Percentiles rank a stretch among this genome's conserved stretches.
phyloP scores from a whole-genome alignment of 768 basidiomycete genomes.

The Coprinellus micaceus region DNA sequence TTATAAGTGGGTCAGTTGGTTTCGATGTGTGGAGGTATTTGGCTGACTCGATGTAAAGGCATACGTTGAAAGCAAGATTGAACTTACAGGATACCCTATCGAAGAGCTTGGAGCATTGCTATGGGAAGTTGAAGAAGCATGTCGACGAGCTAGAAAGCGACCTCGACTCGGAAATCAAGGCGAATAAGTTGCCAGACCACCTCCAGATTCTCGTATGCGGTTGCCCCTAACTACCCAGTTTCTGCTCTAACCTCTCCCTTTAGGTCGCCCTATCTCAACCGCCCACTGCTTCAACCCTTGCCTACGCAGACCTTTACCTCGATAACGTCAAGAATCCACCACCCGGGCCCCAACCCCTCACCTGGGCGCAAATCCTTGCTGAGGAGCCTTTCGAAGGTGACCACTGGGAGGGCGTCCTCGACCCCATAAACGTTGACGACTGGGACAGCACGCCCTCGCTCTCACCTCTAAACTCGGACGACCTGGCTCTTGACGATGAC shows the following conservation, averaged over 20 bases:
- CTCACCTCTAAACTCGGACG: conserved; percentile 60
- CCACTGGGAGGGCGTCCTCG: conserved; percentile 71
- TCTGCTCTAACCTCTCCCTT: conserved; percentile 17
- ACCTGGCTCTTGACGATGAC: conserved; percentile 40
- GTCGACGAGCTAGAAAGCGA: conserved; percentile 46
- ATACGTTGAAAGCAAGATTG: conserved; percentile 65
- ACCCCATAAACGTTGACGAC: conserved; percentile 39
- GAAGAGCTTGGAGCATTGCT: conserved; percentile 54
- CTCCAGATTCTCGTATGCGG: conserved; percentile 56
- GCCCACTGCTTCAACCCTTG: conserved; percentile 45
- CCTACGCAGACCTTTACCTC: conserved; percentile 52
- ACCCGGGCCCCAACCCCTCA: conserved; percentile 40
- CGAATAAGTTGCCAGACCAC: conserved; percentile 20
- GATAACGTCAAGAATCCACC: conserved; percentile 45
- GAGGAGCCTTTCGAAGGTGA: conserved; percentile 85
- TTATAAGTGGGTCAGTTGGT: conserved; percentile 52
- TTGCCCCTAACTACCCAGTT: conserved; percentile 75
- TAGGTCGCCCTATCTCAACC: conserved; percentile 58
- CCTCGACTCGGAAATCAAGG: conserved; percentile 66
- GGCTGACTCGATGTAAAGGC: conserved; percentile 33
- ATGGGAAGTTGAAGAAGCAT: conserved; percentile 47
- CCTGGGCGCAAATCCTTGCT: conserved; percentile 75
- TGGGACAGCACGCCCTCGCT: conserved; percentile 64
- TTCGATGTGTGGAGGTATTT: conserved; percentile 1
- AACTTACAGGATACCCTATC: conserved; percentile 60